Percentiles rank a stretch among this genome's conserved stretches.
These are phyloP conservation scores for Apiospora hydei DNA, from an alignment of 2,329 filamentous ascomycete species.

Conservation along the genomic window DNA sequence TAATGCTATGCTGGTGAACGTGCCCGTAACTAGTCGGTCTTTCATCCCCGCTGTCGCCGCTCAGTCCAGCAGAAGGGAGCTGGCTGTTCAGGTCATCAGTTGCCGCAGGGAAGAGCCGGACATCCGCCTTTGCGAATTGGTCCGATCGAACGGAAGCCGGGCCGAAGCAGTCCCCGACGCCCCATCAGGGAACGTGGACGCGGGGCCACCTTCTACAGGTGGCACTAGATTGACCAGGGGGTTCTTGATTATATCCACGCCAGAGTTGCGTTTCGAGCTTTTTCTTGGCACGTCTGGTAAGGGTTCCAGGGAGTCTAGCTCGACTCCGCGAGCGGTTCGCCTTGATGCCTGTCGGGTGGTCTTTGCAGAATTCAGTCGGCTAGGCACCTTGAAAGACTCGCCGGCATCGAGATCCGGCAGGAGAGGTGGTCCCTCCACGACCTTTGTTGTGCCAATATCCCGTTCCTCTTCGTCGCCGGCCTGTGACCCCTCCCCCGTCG, in stretches of 20 bases:
- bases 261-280: slow-evolving; percentile 71
- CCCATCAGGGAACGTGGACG: not conserved
- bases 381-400: slow-evolving; percentile 68
- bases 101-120: slow-evolving; percentile 58
- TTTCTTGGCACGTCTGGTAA: slow-evolving; percentile 72
- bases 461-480: slow-evolving; percentile 52
- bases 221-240: slow-evolving; percentile 46
- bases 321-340: slow-evolving; percentile 43
- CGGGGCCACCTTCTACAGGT: slow-evolving; percentile 27
- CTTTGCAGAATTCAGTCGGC: slow-evolving; percentile 64
- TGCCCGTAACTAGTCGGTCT: slow-evolving; percentile 62
- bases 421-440: slow-evolving; percentile 60
- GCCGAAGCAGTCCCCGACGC: slow-evolving; percentile 35
- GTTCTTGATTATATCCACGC: slow-evolving; percentile 43
- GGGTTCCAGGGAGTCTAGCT: slow-evolving; percentile 37
- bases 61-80: slow-evolving; percentile 38
- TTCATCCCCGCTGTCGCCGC: slow-evolving; percentile 47
- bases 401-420: slow-evolving; percentile 67
- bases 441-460: slow-evolving; percentile 44
- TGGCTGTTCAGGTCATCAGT: slow-evolving; percentile 54
- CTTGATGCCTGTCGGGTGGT: slow-evolving; percentile 53
- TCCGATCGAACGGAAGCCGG: slow-evolving; percentile 65
- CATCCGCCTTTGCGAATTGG: slow-evolving; percentile 58
- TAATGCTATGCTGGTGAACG: slow-evolving; percentile 65
- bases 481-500: slow-evolving; percentile 53